phyloP scores from a whole-genome alignment of 1,139 yeast species.

The Geotrichum bryndzae region DNA sequence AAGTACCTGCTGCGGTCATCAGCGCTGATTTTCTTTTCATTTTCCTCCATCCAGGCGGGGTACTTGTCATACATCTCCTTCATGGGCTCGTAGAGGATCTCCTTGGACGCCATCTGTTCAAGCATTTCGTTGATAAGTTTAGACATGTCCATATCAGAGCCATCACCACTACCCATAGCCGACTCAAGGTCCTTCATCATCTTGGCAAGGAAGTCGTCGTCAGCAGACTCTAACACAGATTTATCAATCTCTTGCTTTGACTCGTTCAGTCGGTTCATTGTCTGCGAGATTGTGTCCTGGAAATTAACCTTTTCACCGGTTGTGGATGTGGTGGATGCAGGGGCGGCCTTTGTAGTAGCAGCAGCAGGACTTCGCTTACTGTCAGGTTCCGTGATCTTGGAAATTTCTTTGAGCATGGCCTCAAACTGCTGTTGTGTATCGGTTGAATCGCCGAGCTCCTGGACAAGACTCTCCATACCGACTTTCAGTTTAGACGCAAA shows the following conservation, averaged over 20 bases:
- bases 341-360: constrained; percentile 8
- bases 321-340: constrained; percentile 21
- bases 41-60: constrained; percentile 54
- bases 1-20: constrained; percentile 34
- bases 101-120: constrained; percentile 78
- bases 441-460: constrained; percentile 58
- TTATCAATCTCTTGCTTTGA: constrained; percentile 53
- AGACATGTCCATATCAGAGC: constrained; percentile 49
- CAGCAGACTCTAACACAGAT: constrained; percentile 50
- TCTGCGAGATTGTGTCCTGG: constrained; percentile 71
- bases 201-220: constrained; percentile 36
- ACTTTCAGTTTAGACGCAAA: constrained; percentile 37
- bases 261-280: constrained; percentile 64
- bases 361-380: constrained; percentile 11
- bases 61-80: constrained; percentile 66
- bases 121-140: constrained; percentile 71
- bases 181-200: constrained; percentile 58
- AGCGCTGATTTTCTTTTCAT: constrained; percentile 36
- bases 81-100: constrained; percentile 81
- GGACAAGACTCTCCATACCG: constrained; percentile 44
- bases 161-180: constrained; percentile 46
- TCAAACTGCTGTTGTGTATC: constrained; percentile 55
- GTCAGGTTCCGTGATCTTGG: constrained; percentile 35
- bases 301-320: constrained; percentile 40
- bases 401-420: constrained; percentile 45